phyloP scores from a whole-genome alignment of 371 early-diverging fungal species.

The Mortierella sp. region DNA sequence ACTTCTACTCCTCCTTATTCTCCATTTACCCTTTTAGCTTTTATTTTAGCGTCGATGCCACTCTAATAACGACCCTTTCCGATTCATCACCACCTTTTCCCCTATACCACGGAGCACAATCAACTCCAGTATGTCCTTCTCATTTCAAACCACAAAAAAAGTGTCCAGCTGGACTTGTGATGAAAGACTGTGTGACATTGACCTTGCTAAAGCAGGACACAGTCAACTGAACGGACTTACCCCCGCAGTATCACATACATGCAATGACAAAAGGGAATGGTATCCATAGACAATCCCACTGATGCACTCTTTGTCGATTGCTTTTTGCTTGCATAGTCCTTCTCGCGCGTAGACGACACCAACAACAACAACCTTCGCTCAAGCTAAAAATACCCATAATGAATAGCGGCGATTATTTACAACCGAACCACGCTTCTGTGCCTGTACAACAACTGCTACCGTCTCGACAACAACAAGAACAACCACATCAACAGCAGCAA shows the following conservation, averaged over 20 bases:
- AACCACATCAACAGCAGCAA: background rate
- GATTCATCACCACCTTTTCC: background rate
- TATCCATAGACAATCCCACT: background rate
- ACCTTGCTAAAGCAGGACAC: background rate
- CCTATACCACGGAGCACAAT: background rate
- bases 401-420: conserved; percentile 19
- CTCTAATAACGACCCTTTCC: background rate
- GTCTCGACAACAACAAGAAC: conserved; percentile 2
- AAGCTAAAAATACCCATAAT: conserved; percentile 1
- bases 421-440: background rate
- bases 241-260: background rate
- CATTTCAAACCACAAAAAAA: background rate
- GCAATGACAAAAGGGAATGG: background rate
- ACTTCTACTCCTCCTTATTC: background rate
- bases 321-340: background rate
- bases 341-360: background rate
- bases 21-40: background rate
- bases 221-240: background rate
- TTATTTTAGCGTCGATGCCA: background rate
- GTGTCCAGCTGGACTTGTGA: conserved; percentile 14
- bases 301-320: background rate
- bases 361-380: background rate
- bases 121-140: background rate
- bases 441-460: background rate
- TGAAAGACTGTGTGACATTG: conserved; percentile 10